Base-by-base conservation (phyloP, 495 filamentous ascomycete species). In the Neurospora tetrasperma region DNA sequence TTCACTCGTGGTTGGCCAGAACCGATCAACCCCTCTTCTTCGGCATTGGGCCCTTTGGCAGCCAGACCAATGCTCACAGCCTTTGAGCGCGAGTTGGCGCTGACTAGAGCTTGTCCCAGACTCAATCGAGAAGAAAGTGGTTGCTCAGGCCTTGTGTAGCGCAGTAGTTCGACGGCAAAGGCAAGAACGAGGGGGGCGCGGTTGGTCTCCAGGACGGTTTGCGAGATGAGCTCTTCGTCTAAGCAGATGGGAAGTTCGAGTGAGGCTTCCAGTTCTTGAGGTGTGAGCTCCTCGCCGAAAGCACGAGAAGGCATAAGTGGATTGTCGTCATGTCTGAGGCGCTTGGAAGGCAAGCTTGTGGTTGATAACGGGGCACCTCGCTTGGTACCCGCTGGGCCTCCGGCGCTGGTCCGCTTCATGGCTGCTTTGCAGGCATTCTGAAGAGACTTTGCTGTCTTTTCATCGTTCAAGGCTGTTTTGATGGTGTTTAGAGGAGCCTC, bases 61-160 rank as follows among this genome's bases (percentile, higher is more conserved):
- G 54, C 54, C 27, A 95, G 80, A 5, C 93, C 93, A 14, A 96
- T 74, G 79, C 85, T 92, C 48, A 90, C 85, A 38, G 93, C 93
- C 78, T 93, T 93, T 16, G 87, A 88, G 73, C 90, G 85, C 72
- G 89, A 92, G 75, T 94, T 94, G 43, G 88, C 88, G 77, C 92
- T 93, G 31, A 94, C 90, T 9, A 94, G 88, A 2, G 91, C 92
- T 78, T 95, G 92, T 0, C 87, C 92, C 31, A 96, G 82, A 78
- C 92, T 94, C 31, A 96, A 80, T 54, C 92, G 85, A 75, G 92
- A 93, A 6, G 91, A 94, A n/a, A 90, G 83, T 5, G 93, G 93
- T 78, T 96, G 93, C 73, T 90, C 89, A 0, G 93, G 91, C 90
- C 93, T 94, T 0, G 93, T 94, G 76, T 90, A 89, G 70, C 90